These are phyloP conservation scores for Elaeis oleifera DNA, from an alignment of 202 grass and related monocot species.

Conservation along the genomic window DNA sequence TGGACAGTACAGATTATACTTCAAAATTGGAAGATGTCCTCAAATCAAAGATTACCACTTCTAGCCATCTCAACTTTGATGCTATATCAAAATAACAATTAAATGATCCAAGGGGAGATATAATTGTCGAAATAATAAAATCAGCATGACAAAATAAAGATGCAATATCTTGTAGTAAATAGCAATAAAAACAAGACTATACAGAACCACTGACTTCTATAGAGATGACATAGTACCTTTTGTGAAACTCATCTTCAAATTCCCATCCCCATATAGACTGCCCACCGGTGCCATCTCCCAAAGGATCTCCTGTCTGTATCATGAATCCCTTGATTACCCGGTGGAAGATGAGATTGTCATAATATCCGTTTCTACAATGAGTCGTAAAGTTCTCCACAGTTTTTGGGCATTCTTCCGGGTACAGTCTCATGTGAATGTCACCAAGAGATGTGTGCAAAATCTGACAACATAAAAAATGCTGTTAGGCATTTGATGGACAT, in stretches of 20 bases:
- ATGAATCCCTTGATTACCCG: constrained; percentile 97
- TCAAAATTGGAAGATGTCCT: too few species aligned
- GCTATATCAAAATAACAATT: too few species aligned
- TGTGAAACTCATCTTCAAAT: constrained; percentile 98
- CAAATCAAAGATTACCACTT: too few species aligned
- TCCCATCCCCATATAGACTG: constrained; percentile 98
- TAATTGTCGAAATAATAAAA: too few species aligned
- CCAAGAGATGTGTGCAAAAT: constrained; percentile 91
- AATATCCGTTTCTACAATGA: constrained; percentile 90
- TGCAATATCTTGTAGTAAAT: too few species aligned
- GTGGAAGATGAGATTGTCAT: constrained; percentile 97
- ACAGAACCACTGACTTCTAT: background rate
- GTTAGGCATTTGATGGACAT: constrained; percentile 1
- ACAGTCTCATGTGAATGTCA: constrained; percentile 85
- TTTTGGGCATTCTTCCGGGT: constrained; percentile 99
- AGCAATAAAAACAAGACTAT: too few species aligned
- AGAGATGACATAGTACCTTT: constrained; percentile 45
- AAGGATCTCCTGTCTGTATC: constrained; percentile 92
- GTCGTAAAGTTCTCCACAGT: constrained; percentile 99
- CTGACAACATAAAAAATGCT: constrained; percentile 25
- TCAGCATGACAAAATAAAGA: too few species aligned
- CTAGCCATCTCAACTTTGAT: too few species aligned
- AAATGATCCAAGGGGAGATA: too few species aligned
- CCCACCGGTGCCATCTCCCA: constrained; percentile 94
- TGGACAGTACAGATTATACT: too few species aligned